Conservation (phyloP, 2,329 filamentous ascomycete species). For the Fusarium illudens region DNA sequence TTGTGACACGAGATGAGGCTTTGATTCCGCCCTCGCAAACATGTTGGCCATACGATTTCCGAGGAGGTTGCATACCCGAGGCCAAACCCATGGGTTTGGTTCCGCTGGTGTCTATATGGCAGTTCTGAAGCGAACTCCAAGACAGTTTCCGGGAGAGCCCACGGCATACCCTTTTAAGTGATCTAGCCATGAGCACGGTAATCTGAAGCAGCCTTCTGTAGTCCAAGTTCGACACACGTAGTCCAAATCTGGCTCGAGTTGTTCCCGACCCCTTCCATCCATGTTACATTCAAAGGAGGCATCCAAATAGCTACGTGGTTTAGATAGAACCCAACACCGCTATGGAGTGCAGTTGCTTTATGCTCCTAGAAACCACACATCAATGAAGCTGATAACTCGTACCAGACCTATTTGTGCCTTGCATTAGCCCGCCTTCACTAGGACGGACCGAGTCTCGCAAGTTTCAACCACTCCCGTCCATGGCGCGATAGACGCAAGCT, state of each 20-base stretch:
- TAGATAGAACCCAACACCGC: background rate
- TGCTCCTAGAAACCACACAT: background rate
- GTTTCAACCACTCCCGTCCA: slow-evolving; percentile 8
- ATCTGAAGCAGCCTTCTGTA: background rate
- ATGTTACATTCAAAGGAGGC: background rate
- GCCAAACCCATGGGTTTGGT: background rate
- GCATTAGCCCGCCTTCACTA: background rate
- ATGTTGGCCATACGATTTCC: background rate
- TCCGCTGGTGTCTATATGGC: background rate
- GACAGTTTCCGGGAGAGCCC: background rate
- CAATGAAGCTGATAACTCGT: slow-evolving; percentile 10
- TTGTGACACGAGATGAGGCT: background rate
- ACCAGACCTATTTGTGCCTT: slow-evolving; percentile 12
- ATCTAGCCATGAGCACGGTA: background rate
- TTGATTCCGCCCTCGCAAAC: background rate
- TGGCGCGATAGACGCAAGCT: slow-evolving; percentile 8
- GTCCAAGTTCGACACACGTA: background rate
- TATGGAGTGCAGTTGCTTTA: background rate
- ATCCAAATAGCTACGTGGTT: background rate
- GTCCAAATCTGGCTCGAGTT: background rate
- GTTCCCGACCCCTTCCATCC: background rate
- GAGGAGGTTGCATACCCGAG: background rate
- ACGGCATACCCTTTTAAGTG: background rate
- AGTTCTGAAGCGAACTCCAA: background rate
- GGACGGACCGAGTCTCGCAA: background rate